Base-by-base conservation (phyloP, 2,329 filamentous ascomycete species). In the Fonsecaea monophora region DNA sequence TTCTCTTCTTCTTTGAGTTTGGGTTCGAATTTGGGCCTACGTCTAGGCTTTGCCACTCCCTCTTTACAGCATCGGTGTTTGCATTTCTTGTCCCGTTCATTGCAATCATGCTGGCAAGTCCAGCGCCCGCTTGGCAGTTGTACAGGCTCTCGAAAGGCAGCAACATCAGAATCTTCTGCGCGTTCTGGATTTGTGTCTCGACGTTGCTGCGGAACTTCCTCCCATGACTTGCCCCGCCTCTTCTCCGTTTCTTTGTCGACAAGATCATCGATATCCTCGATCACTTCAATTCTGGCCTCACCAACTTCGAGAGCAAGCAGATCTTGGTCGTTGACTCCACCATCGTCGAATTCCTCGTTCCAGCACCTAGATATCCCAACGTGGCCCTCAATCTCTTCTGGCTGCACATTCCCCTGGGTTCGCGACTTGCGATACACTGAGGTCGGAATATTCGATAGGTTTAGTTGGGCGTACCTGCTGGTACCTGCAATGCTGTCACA, bases 401-500 rank as follows among this genome's bases (percentile, higher is more conserved):
- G 35, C 18, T 42, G 15, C 15, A 37, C 5, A 42, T 18, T 13
- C 66, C 78, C 72, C 32, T 48, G 53, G 13, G 34, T 58, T n/a
- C 53, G 58, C 42, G 50, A 35, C 42, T 62, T 60, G 38, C 78
- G 79, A 74, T 85, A 87, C 50, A 79, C 73, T 1, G 78, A 79
- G 9, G 76, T 65, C 13, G 82, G 79, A 25, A 89, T 74, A 42
- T 82, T 64, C 7, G 32, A 78, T 4, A 83, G 83, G 60, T 81
- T 82, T 10, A 89, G 68, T 30, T 82, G 81, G 6, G 85, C 86
- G 66, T 80, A 78, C 67, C 83, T 81, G 73, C 84, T 77, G 10
- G 87, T 89, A 10, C 86, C 86, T 68, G 86, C 92, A 73, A 98
- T 90, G 53, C 92, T 89, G 78, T 97, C 94, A 71, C 94, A 98